Percentiles rank a stretch among this genome's conserved stretches.
Conservation (phyloP, 345 rosid species). For the Boechera stricta region DNA sequence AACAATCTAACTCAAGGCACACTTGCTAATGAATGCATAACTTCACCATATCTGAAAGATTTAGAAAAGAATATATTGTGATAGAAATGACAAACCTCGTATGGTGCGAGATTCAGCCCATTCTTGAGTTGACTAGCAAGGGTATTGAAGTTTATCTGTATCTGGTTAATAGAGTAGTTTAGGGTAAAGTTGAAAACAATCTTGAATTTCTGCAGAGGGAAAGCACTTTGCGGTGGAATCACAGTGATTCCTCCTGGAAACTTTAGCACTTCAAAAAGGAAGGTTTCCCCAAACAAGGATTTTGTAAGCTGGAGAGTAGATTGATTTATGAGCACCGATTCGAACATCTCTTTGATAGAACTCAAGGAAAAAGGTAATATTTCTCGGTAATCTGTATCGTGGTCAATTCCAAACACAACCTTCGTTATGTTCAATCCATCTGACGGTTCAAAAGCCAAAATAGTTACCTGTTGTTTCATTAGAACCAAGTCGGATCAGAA, state of each 20-base stretch:
- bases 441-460: constrained; percentile 60
- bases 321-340: constrained; percentile 56
- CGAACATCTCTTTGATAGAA: constrained; percentile 65
- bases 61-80: not conserved
- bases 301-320: constrained; percentile 62
- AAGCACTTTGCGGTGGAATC: constrained; percentile 71
- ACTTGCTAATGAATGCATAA: constrained; percentile 1
- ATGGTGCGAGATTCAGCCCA: constrained; percentile 71
- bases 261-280: constrained; percentile 70
- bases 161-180: constrained; percentile 69
- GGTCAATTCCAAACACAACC: constrained; percentile 86
- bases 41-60: not conserved
- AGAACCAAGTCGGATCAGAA: constrained; percentile 34
- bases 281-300: constrained; percentile 75
- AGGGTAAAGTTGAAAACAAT: constrained; percentile 85
- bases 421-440: constrained; percentile 60
- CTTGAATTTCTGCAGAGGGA: constrained; percentile 82
- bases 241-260: constrained; percentile 82
- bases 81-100: constrained; percentile 63
- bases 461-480: constrained; percentile 63
- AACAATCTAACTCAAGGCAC: constrained; percentile 21
- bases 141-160: constrained; percentile 65
- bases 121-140: constrained; percentile 70
- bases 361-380: constrained; percentile 63
- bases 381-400: constrained; percentile 54